Conservation (phyloP, 495 filamentous ascomycete genomes). For the Aspergillus haitiensis region DNA sequence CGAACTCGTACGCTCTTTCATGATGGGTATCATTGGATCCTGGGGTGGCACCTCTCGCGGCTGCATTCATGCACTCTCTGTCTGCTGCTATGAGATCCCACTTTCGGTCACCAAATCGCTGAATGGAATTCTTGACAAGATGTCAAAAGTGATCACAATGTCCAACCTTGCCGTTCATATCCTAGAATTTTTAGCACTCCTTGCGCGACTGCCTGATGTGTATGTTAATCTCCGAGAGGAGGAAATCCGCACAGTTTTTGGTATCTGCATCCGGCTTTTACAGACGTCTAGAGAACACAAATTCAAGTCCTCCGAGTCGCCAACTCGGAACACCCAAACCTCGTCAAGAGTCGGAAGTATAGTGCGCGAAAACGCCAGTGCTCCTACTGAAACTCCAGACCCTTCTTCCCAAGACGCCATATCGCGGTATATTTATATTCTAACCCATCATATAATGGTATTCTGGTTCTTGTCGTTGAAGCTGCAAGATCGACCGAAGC, state of each 20-base stretch:
- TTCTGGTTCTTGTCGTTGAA: conserved; percentile 95
- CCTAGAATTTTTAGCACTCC: conserved; percentile 83
- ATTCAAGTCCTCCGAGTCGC: conserved; percentile 39
- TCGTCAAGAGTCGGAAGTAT: conserved; percentile 43
- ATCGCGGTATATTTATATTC: conserved; percentile 81
- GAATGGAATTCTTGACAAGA: conserved; percentile 79
- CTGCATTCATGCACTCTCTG: conserved; percentile 90
- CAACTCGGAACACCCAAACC: conserved; percentile 32
- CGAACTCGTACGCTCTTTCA: conserved; percentile 81
- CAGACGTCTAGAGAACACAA: conserved; percentile 67
- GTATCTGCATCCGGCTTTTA: conserved; percentile 89
- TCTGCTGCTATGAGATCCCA: conserved; percentile 92
- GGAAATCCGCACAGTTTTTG: conserved; percentile 89
- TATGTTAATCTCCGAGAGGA: conserved; percentile 85
- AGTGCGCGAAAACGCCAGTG: conserved; percentile 41
- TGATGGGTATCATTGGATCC: conserved; percentile 72
- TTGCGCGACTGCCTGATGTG: conserved; percentile 80
- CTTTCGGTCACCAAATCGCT: conserved; percentile 77
- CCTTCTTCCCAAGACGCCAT: conserved; percentile 41
- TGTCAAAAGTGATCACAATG: conserved; percentile 94
- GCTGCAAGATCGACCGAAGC: conserved; percentile 75
- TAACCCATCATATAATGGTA: conserved; percentile 92
- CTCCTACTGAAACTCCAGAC: conserved; percentile 34
- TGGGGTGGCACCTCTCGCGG: conserved; percentile 84
- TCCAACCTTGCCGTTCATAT: conserved; percentile 89